Evolutionary conservation across 2,329 filamentous ascomycete genomes (phyloP), one percentile per base, ranked within the genome.

Genomic region (Nemania sp.): DNA sequence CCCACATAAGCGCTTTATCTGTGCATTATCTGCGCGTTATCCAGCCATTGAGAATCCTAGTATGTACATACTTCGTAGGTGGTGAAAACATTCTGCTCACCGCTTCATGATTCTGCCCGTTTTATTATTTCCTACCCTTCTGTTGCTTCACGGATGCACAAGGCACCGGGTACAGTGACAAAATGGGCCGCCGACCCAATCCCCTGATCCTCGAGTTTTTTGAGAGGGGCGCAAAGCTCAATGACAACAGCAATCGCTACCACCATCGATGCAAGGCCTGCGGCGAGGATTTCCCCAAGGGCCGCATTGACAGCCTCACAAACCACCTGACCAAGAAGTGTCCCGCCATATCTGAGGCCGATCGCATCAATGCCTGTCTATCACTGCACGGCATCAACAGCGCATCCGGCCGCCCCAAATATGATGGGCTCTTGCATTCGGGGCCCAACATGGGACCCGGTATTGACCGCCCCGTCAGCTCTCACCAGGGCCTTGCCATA

Each of bases 171-270:
- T 39, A 47, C 57, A 25, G n/a, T 37, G 48, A 57, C 74, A 78
- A 73, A 69, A 94, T 94, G 91, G 91, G 91, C 74, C 86, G 91
- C 73, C 89, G 89, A 77, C 91, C 91, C 66, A 94, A 95, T 76
- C 87, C 87, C 69, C 82, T 96, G 68, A 93, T 97, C 74, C 83
- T 91, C 75, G 87, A 94, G 77, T 95, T 92, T 80, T 97, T 97
- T 76, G 87, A 91, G 74, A 87, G 92, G 68, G 93, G 93, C 10
- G 85, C 87, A 40, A 97, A 97, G 78, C 84, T 97, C 70, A 87
- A 89, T 72, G 92, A 97, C 78, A 89, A 90, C 66, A 95, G 91
- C 79, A 97, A 96, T 75, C 87, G 93, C 60, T 97, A 97, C 73
- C 88, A 91, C 69, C 91, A 97, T 73, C 95, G 90, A 12, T 97